phyloP scores from a whole-genome alignment of 2,329 filamentous ascomycete species.

The Rhytidhysteron rufulum region DNA sequence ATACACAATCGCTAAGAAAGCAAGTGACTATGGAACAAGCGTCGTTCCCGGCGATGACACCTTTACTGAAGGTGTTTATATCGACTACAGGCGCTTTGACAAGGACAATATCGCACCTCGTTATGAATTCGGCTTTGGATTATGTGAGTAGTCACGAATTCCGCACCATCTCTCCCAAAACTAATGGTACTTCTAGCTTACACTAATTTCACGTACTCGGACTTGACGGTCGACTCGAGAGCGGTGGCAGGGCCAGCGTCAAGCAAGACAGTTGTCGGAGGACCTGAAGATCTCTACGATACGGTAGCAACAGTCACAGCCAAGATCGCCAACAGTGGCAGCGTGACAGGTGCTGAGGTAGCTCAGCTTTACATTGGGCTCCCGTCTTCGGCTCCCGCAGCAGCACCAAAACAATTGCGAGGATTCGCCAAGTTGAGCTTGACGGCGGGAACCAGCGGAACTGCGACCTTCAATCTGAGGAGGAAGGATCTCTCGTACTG shows the following conservation, averaged over 20 bases:
- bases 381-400: slow-evolving; percentile 21
- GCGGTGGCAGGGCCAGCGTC: slow-evolving; percentile 19
- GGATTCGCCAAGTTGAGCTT: slow-evolving; percentile 35
- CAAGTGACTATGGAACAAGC: slow-evolving; percentile 27
- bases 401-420: slow-evolving; percentile 32
- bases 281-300: slow-evolving; percentile 29
- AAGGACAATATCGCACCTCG: slow-evolving; percentile 37
- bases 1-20: slow-evolving; percentile 40
- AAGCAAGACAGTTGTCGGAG: slow-evolving; percentile 21
- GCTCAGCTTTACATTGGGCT: slow-evolving; percentile 37
- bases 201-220: slow-evolving; percentile 40
- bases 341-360: slow-evolving; percentile 33
- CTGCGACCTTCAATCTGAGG: slow-evolving; percentile 30
- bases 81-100: slow-evolving; percentile 46
- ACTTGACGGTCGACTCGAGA: slow-evolving; percentile 16
- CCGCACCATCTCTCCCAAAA: not conserved
- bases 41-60: slow-evolving; percentile 23
- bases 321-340: slow-evolving; percentile 33
- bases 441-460: slow-evolving; percentile 22
- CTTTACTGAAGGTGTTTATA: slow-evolving; percentile 41
- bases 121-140: slow-evolving; percentile 45
- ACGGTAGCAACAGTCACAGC: slow-evolving; percentile 32
- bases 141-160: slow-evolving; percentile 22
- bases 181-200: slow-evolving; percentile 23
- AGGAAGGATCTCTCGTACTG: slow-evolving; percentile 36